phyloP scores from a whole-genome alignment of 1,284 basidiomycete species.

The Cryptococcus deneoformans region DNA sequence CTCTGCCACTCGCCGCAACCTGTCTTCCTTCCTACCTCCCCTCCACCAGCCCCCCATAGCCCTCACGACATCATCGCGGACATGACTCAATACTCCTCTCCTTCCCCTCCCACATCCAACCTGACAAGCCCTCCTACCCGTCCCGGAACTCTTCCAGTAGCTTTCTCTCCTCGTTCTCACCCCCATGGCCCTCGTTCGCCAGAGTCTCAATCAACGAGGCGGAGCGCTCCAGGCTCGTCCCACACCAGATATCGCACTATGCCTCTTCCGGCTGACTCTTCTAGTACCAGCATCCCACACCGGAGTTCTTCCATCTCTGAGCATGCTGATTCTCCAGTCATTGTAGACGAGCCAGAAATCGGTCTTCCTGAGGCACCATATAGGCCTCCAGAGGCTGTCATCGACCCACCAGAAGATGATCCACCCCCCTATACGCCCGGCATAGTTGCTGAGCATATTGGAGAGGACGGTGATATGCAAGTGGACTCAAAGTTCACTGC shows the following conservation, averaged over 20 bases:
- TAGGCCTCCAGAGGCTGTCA: slow-evolving; percentile 41
- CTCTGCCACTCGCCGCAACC: too few relatives aligned
- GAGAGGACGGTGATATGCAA: slow-evolving; percentile 21
- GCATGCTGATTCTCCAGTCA: too few relatives aligned
- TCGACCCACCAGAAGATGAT: slow-evolving; percentile 35
- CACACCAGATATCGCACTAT: too few relatives aligned
- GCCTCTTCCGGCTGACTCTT: too few relatives aligned
- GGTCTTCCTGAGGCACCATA: slow-evolving; percentile 17
- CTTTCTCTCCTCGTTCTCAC: background rate
- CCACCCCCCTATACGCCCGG: slow-evolving; percentile 31
- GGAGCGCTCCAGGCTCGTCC: too few relatives aligned
- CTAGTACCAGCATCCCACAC: too few relatives aligned
- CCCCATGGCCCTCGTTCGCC: slow-evolving; percentile 16
- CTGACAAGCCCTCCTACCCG: slow-evolving; percentile 1
- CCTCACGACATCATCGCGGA: background rate
- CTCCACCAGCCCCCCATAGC: too few relatives aligned
- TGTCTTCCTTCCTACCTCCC: too few relatives aligned
- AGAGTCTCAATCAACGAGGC: too few relatives aligned
- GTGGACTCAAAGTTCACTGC: slow-evolving; percentile 2
- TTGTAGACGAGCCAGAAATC: background rate
- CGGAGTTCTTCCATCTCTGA: too few relatives aligned
- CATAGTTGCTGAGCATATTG: slow-evolving; percentile 33
- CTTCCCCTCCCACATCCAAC: too few relatives aligned
- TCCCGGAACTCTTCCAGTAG: background rate
- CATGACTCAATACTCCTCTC: background rate